Percentiles rank a stretch among this genome's conserved stretches.
These are phyloP conservation scores for Sphagnum magellanicum DNA, from an alignment of 228 moss, liverwort and hornwort genomes.

Conservation along the genomic window DNA sequence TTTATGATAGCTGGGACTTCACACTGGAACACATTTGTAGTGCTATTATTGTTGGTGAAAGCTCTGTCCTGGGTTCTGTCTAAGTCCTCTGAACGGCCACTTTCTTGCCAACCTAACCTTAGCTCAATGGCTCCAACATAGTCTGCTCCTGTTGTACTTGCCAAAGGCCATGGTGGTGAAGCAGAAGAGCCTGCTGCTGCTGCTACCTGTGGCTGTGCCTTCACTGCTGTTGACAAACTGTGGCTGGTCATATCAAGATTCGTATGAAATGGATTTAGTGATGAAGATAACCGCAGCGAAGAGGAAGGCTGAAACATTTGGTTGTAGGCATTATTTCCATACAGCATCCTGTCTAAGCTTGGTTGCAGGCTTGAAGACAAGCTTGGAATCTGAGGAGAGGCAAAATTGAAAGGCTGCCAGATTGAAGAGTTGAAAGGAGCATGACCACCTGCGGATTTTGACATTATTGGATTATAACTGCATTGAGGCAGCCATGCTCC, in stretches of 20 bases:
- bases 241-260: no score
- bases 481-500: conserved; percentile 64
- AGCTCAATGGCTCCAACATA: conserved; percentile 36
- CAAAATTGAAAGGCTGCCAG: conserved; percentile 49
- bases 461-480: conserved; percentile 30
- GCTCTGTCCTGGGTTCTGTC: no score
- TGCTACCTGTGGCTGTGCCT: no score
- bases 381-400: conserved; percentile 25
- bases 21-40: conserved; percentile 1
- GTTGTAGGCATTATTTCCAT: conserved; percentile 31
- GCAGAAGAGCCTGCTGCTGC: no score
- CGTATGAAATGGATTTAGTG: no score
- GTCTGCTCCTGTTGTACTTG: conserved; percentile 32
- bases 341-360: conserved; percentile 48
- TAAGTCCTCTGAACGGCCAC: background rate
- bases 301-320: conserved; percentile 31
- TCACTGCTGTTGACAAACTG: no score
- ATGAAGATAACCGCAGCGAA: no score
- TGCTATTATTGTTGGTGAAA: background rate
- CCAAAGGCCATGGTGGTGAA: no score
- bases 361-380: conserved; percentile 35
- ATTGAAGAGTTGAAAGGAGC: conserved; percentile 33
- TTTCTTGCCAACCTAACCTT: conserved; percentile 24
- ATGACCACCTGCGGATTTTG: conserved; percentile 13
- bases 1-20: conserved; percentile 46